Evolutionary conservation across 1,139 yeast genomes (phyloP).

Genomic region (Candida freyschussii): DNA sequence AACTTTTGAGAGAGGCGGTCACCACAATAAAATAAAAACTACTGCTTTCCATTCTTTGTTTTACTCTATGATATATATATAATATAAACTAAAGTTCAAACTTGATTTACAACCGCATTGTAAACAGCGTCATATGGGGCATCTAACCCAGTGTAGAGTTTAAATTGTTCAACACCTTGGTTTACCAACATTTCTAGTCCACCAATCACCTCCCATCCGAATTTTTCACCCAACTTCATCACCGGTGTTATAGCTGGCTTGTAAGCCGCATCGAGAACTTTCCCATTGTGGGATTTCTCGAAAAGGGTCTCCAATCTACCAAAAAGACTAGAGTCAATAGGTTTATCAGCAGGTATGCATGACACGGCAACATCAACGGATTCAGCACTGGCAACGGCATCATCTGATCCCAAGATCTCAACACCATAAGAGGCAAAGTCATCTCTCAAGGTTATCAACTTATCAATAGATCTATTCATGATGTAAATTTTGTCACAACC

Average conservation of each 20-base stretch:
- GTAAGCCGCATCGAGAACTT: slow-evolving; percentile 87
- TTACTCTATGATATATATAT: no score
- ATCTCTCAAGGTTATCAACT: slow-evolving; percentile 53
- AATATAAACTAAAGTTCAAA: no score
- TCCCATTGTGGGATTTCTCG: slow-evolving; percentile 32
- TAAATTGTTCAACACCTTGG: slow-evolving; percentile 88
- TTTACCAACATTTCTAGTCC: slow-evolving; percentile 90
- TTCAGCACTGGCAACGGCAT: slow-evolving; percentile 37
- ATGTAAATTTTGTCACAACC: slow-evolving; percentile 77
- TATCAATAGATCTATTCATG: slow-evolving; percentile 73
- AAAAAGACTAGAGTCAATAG: slow-evolving; percentile 52
- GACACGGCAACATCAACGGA: slow-evolving; percentile 65
- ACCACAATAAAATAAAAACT: no score
- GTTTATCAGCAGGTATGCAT: slow-evolving; percentile 85
- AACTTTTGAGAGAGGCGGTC: slow-evolving; percentile 25
- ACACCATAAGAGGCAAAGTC: slow-evolving; percentile 66
- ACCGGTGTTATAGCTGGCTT: slow-evolving; percentile 82
- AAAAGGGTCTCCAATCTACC: slow-evolving; percentile 46
- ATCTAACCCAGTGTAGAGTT: slow-evolving; percentile 65
- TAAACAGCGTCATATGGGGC: slow-evolving; percentile 61
- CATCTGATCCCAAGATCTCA: slow-evolving; percentile 48
- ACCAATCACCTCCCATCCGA: slow-evolving; percentile 69
- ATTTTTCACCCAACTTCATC: slow-evolving; percentile 66
- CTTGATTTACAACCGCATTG: slow-evolving; percentile 45
- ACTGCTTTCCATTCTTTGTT: no score